These are phyloP conservation scores for Penstemon newberryi DNA, from an alignment of 257 asterid genomes.

Conservation along the genomic window DNA sequence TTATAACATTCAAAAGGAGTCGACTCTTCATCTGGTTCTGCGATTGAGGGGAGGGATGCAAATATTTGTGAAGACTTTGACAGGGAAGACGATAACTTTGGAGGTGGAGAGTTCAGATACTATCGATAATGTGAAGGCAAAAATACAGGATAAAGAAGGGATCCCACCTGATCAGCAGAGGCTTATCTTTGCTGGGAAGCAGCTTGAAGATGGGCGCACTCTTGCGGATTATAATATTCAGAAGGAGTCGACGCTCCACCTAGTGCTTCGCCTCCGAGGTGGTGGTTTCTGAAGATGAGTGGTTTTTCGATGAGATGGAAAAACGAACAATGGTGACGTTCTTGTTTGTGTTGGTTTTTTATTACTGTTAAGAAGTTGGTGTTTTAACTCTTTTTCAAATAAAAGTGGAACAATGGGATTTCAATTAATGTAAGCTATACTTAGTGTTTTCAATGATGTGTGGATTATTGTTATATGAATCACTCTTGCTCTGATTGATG, in stretches of 20 bases:
- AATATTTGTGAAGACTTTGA: background rate
- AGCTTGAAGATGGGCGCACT: conserved; percentile 21
- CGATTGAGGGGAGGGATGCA: background rate
- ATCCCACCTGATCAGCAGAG: no score
- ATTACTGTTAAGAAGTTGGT: background rate
- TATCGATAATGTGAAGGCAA: no score
- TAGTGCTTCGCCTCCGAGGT: background rate
- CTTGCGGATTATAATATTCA: conserved; percentile 23
- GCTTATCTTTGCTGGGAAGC: no score
- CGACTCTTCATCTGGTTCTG: background rate
- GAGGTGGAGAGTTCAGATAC: background rate
- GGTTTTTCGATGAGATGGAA: no score
- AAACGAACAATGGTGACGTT: background rate
- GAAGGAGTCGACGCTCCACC: conserved; percentile 22
- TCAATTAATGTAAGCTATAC: no score
- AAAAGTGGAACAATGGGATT: no score
- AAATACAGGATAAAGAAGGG: background rate
- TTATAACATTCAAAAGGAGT: background rate
- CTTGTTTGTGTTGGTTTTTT: background rate
- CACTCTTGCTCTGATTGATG: no score
- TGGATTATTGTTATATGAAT: no score
- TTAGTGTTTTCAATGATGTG: no score
- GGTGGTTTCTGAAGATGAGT: background rate
- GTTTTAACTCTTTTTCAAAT: no score
- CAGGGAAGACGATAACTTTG: background rate